Evolutionary conservation across 2,329 filamentous ascomycete genomes (phyloP).

Genomic region (Penicillium nordicum): DNA sequence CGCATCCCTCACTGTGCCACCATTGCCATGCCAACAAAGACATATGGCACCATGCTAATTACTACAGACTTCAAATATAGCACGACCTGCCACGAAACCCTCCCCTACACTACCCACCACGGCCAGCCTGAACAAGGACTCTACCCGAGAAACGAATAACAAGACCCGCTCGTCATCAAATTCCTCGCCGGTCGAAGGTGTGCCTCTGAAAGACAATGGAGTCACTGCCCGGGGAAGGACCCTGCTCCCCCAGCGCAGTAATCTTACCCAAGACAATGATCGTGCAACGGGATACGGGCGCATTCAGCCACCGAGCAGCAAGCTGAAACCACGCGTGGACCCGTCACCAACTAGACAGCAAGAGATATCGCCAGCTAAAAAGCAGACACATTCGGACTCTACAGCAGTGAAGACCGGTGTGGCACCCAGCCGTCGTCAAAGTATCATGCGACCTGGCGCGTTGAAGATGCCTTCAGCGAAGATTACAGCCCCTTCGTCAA

Average conservation of each 20-base stretch:
- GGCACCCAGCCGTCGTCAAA: slow-evolving; percentile 27
- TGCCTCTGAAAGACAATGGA: slow-evolving; percentile 17
- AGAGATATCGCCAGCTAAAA: neutral
- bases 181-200: slow-evolving; percentile 13
- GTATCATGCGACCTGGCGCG: slow-evolving; percentile 28
- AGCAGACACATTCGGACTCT: slow-evolving; percentile 8
- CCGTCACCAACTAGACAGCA: slow-evolving; percentile 14
- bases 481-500: slow-evolving; percentile 17
- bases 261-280: slow-evolving; percentile 18
- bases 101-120: neutral
- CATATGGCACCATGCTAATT: slow-evolving; percentile 1
- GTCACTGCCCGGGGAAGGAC: slow-evolving; percentile 27
- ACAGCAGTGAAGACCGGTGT: neutral
- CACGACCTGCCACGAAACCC: slow-evolving; percentile 20
- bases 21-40: neutral
- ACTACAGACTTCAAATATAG: slow-evolving; percentile 24
- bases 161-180: slow-evolving; percentile 8
- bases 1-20: slow-evolving; percentile 12
- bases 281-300: slow-evolving; percentile 15
- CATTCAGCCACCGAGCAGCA: slow-evolving; percentile 19
- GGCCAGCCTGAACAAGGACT: slow-evolving; percentile 12
- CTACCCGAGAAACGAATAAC: slow-evolving; percentile 12
- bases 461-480: slow-evolving; percentile 20
- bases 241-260: slow-evolving; percentile 31
- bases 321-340: slow-evolving; percentile 15